These are phyloP conservation scores for Suillus lakei DNA, from an alignment of 768 basidiomycete species.

Conservation along the genomic window DNA sequence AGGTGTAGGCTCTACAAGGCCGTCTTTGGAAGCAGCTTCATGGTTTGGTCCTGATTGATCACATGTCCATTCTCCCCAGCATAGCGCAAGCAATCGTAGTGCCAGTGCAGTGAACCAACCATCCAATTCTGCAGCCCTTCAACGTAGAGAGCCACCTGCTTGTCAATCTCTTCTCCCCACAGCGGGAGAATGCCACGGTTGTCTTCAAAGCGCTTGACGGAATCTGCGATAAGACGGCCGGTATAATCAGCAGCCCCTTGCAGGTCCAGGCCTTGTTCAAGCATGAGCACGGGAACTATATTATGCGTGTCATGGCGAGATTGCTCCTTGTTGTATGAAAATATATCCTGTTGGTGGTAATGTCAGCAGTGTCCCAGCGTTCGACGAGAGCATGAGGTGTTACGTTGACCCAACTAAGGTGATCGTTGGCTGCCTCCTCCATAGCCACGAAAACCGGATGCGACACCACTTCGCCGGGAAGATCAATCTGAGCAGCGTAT, in stretches of 20 bases:
- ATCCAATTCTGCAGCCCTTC: conserved; percentile 71
- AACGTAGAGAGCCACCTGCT: conserved; percentile 61
- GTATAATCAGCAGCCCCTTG: conserved; percentile 69
- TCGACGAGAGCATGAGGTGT: conserved; percentile 12
- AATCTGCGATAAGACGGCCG: conserved; percentile 50
- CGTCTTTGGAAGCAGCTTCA: conserved; percentile 52
- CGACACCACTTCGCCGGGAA: conserved; percentile 57
- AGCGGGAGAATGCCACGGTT: conserved; percentile 56
- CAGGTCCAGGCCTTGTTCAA: conserved; percentile 60
- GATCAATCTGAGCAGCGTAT: conserved; percentile 53
- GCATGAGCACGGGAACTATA: conserved; percentile 38
- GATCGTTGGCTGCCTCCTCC: conserved; percentile 52
- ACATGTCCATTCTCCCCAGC: conserved; percentile 60
- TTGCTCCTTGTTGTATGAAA: conserved; percentile 75
- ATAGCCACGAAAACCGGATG: conserved; percentile 53
- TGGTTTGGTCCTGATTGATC: conserved; percentile 56
- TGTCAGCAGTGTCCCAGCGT: conserved; percentile 7
- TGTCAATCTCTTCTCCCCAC: conserved; percentile 64
- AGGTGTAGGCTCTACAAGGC: conserved; percentile 14
- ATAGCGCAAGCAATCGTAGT: conserved; percentile 70
- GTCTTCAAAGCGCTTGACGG: conserved; percentile 55
- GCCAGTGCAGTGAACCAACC: conserved; percentile 74
- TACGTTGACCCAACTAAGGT: conserved; percentile 54
- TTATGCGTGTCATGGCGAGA: conserved; percentile 71
- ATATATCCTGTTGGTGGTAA: conserved; percentile 56